Conservation (phyloP, 2,329 filamentous ascomycete species). For the Rhynchosporium secalis region DNA sequence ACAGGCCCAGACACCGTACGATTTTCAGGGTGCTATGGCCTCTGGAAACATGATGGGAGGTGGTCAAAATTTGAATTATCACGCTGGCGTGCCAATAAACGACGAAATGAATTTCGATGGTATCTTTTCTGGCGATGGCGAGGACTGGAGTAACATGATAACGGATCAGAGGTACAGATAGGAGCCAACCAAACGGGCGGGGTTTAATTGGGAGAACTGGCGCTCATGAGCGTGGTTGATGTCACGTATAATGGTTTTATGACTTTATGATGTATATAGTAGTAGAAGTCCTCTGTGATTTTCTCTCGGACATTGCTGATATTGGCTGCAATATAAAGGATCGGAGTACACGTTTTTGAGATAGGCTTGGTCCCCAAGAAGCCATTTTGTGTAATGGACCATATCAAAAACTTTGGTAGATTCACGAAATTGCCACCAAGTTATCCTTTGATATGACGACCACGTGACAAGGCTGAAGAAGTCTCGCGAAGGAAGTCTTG, state of each 20-base stretch:
- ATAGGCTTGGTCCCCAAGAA: no score
- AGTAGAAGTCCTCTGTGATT: constrained; percentile 5
- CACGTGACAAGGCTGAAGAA: constrained; percentile 6
- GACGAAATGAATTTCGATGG: constrained; percentile 33
- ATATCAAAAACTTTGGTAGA: no score
- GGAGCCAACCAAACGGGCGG: not conserved
- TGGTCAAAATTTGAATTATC: constrained; percentile 29
- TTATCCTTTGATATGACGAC: no score
- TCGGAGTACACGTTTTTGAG: no score
- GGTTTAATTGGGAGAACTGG: not conserved
- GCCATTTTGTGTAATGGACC: no score
- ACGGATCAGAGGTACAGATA: constrained; percentile 24
- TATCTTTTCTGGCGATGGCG: constrained; percentile 33
- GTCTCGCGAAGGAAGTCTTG: not conserved
- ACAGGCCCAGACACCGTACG: constrained; percentile 33
- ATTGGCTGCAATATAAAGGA: not conserved
- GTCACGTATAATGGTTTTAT: not conserved
- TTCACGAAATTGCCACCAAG: no score
- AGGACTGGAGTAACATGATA: constrained; percentile 33
- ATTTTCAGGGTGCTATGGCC: constrained; percentile 26
- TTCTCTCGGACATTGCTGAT: not conserved
- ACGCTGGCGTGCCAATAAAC: constrained; percentile 28
- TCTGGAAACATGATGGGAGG: constrained; percentile 24
- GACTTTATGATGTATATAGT: constrained; percentile 13
- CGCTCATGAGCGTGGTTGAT: not conserved